These are phyloP conservation scores for Aristolochia contorta DNA, from an alignment of 164 flowering plant species.

Conservation along the genomic window DNA sequence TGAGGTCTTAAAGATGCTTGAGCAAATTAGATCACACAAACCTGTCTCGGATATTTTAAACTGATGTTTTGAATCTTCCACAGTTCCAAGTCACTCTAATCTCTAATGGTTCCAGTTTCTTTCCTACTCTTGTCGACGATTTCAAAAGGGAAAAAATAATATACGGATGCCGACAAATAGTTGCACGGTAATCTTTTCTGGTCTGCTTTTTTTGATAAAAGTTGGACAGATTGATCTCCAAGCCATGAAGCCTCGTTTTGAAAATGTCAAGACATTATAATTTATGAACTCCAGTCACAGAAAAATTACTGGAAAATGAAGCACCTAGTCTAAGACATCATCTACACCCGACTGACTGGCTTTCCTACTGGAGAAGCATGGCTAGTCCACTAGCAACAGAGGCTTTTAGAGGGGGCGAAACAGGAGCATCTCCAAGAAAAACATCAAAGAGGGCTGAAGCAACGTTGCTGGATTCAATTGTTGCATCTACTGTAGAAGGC, in stretches of 20 bases:
- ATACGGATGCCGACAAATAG: no score
- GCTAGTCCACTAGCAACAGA: conserved; percentile 54
- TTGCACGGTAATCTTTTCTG: no score
- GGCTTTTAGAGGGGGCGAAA: conserved; percentile 71
- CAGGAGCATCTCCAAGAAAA: conserved; percentile 62
- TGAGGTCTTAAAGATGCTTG: conserved; percentile 82
- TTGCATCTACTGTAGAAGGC: conserved; percentile 57
- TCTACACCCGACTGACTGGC: no score
- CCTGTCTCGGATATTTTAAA: conserved; percentile 13
- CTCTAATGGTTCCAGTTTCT: no score
- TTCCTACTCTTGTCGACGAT: neutral
- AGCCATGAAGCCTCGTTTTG: no score
- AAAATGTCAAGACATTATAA: no score
- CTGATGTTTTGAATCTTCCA: neutral
- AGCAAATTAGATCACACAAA: conserved; percentile 38
- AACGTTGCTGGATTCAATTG: conserved; percentile 55
- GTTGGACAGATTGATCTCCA: neutral
- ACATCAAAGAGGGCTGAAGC: conserved; percentile 65
- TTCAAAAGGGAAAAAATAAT: neutral
- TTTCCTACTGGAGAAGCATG: conserved; percentile 27
- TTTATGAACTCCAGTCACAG: no score
- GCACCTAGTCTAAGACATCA: no score
- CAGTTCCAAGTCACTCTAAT: no score
- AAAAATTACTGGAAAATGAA: no score
- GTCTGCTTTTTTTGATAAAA: neutral